phyloP scores from a whole-genome alignment of 345 rosid species.

The Pistacia atlantica region DNA sequence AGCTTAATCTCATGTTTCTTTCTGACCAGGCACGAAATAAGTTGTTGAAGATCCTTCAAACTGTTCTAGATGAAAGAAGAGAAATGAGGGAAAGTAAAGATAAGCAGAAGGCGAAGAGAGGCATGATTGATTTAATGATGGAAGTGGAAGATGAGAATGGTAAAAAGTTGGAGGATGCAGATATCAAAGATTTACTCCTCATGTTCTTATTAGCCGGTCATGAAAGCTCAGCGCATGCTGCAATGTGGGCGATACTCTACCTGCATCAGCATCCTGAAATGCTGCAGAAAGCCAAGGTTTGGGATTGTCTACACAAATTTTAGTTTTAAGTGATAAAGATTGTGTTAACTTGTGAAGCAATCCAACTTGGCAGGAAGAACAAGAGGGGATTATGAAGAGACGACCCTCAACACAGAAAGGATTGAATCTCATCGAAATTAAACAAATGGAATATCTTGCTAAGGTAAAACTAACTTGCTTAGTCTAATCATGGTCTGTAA shows the following conservation, averaged over 20 bases:
- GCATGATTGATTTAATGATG: constrained; percentile 35
- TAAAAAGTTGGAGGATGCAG: constrained; percentile 23
- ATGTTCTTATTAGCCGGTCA: constrained; percentile 37
- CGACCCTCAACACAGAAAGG: constrained; percentile 24
- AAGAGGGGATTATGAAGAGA: constrained; percentile 30
- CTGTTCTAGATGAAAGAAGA: constrained; percentile 29
- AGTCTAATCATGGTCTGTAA: background rate
- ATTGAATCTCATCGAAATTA: constrained; percentile 26
- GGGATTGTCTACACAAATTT: too few species aligned
- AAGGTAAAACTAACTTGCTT: constrained; percentile 11
- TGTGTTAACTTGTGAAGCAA: background rate
- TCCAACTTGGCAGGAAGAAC: constrained; percentile 31
- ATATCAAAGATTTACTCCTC: constrained; percentile 31
- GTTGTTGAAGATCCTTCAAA: constrained; percentile 28
- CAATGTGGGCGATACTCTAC: constrained; percentile 31
- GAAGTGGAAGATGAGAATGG: constrained; percentile 42
- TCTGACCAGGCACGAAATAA: constrained; percentile 29
- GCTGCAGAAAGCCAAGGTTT: constrained; percentile 36
- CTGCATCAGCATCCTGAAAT: constrained; percentile 27
- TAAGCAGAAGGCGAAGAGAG: background rate
- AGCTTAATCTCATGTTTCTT: background rate
- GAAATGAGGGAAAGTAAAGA: background rate
- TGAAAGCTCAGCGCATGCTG: constrained; percentile 32
- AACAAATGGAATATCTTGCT: constrained; percentile 29
- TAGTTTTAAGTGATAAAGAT: too few species aligned